Evolutionary conservation across 257 asterid genomes (phyloP), one percentile per base, ranked within the genome.

Genomic region (Nicotiana benthamiana): DNA sequence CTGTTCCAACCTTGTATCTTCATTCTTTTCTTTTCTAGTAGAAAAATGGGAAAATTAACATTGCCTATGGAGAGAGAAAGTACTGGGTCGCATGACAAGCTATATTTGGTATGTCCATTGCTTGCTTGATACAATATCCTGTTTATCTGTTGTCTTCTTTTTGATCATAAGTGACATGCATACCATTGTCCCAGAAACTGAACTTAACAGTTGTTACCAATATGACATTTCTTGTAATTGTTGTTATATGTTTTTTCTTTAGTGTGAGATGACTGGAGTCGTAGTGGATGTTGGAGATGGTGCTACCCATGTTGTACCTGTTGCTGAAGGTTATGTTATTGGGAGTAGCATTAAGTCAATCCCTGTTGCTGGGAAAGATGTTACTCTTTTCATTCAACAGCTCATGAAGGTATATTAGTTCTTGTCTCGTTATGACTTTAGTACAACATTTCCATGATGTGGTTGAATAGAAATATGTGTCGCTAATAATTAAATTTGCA

Each of bases 201-300:
- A 79, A 62, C 75, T 51, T 79, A 16, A 40, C 75, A 65, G 9
- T 40, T 20, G 77, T 43, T 34, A 17, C 9, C 76, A 79, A 51
- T 79, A 63, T 20, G 60, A 28, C 43, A 46, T 43, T 36, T 46
- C 75, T 79, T 79, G 70, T 30, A 79, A 46, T n/a, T 77, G 13
- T 84, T 84, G 85, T 79, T 85, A 82, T 82, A 75, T 17, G 68
- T 74, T 82, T 80, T 82, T 75, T 77, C 79, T 65, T 83, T 87
- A 95, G 99, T 92, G 99, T 89, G 98, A 95, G 96, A 95, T 93
- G 99, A 95, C 99, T 79, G 99, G 98, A 54, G 95, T 95, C 67
- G 99, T 95, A 67, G 93, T 95, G 82, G 99, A 95, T 81, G 86
- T 91, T 82, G 98, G 98, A 74, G 99, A 95, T 89, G 99, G 99